phyloP scores from a whole-genome alignment of 169 alveolate genomes.

The Theileria luwenshuni region DNA sequence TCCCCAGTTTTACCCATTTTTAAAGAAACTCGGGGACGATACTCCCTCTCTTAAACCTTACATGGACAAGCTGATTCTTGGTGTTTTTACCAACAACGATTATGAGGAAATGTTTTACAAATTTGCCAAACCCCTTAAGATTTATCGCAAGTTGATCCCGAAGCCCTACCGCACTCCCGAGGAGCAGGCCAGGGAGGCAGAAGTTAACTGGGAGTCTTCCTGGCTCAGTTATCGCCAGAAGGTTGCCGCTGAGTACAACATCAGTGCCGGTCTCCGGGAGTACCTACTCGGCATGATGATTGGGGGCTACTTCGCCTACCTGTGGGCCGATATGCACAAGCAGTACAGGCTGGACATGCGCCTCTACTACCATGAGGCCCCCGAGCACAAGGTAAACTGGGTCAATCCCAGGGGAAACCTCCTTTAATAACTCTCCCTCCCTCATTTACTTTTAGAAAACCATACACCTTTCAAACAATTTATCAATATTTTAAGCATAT shows the following conservation, averaged over 20 bases:
- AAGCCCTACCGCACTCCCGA: slow-evolving; percentile 83
- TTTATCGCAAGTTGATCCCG: slow-evolving; percentile 84
- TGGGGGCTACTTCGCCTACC: slow-evolving; percentile 76
- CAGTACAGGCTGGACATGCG: slow-evolving; percentile 85
- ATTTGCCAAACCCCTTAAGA: slow-evolving; percentile 86
- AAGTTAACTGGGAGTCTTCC: slow-evolving; percentile 83
- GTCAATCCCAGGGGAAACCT: slow-evolving; percentile 88
- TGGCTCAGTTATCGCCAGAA: slow-evolving; percentile 86
- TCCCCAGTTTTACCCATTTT: slow-evolving; percentile 87
- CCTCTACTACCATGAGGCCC: slow-evolving; percentile 87
- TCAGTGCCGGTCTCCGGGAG: slow-evolving; percentile 76
- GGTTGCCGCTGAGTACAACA: slow-evolving; percentile 81
- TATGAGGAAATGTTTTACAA: slow-evolving; percentile 89
- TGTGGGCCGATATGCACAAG: slow-evolving; percentile 74
- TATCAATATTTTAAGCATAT: no score
- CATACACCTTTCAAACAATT: no score
- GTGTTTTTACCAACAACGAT: slow-evolving; percentile 85
- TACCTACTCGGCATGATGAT: slow-evolving; percentile 77
- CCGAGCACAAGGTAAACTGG: slow-evolving; percentile 89
- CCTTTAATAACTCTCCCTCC: slow-evolving; percentile 50
- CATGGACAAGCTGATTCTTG: slow-evolving; percentile 79
- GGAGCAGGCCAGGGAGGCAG: slow-evolving; percentile 75
- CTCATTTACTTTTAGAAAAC: neutral
- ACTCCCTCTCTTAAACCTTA: slow-evolving; percentile 86
- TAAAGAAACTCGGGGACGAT: slow-evolving; percentile 88